These are phyloP conservation scores for Tricholoma flavovirens DNA, from an alignment of 768 basidiomycete genomes.

Conservation along the genomic window DNA sequence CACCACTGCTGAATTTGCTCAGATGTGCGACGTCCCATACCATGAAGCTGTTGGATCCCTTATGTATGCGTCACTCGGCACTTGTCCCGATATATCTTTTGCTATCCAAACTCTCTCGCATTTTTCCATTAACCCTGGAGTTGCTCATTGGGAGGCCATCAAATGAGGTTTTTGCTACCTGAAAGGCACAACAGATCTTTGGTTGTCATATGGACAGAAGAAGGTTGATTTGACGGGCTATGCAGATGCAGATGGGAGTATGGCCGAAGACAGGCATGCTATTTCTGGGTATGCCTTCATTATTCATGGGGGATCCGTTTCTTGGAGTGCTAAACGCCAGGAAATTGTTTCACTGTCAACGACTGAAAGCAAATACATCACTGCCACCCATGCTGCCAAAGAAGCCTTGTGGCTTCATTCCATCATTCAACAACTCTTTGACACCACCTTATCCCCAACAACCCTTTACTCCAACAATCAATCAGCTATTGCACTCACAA, in stretches of 20 bases:
- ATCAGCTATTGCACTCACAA: neutral
- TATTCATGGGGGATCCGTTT: too few relatives aligned
- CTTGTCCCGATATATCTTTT: neutral
- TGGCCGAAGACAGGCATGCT: conserved; percentile 19
- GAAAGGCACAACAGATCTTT: neutral
- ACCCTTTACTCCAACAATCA: too few relatives aligned
- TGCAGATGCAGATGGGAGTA: conserved; percentile 19
- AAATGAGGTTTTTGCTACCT: neutral
- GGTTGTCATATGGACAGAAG: neutral
- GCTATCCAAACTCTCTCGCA: neutral
- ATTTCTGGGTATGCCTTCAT: conserved; percentile 27
- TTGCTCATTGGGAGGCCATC: neutral
- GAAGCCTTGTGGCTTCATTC: too few relatives aligned
- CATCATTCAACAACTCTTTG: too few relatives aligned
- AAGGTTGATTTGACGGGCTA: conserved; percentile 14
- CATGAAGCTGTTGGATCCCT: conserved; percentile 3
- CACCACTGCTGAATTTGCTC: conserved; percentile 11
- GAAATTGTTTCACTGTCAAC: too few relatives aligned
- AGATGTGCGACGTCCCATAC: conserved; percentile 20
- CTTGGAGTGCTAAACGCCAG: too few relatives aligned
- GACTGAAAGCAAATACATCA: too few relatives aligned
- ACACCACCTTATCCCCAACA: too few relatives aligned
- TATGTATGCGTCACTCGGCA: neutral
- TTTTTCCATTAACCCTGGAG: neutral
- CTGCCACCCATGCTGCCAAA: too few relatives aligned